These are phyloP conservation scores for Myxozyma kluyveri DNA, from an alignment of 805 yeast genomes.

Conservation along the genomic window DNA sequence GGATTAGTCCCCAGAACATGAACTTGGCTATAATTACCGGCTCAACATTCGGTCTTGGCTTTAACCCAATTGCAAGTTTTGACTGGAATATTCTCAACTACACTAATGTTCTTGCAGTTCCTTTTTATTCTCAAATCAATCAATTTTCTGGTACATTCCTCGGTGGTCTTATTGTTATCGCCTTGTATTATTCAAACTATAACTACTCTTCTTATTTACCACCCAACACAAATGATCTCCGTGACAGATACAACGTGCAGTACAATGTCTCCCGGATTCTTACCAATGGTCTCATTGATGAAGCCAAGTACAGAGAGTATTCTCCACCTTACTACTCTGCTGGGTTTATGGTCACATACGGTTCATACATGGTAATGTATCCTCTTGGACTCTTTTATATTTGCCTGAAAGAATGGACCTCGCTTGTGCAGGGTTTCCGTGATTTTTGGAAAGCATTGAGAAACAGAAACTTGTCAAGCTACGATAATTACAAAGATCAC, in stretches of 20 bases:
- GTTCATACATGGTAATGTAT: conserved; percentile 57
- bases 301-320: conserved; percentile 51
- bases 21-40: conserved; percentile 66
- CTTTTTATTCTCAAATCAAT: conserved; percentile 40
- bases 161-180: conserved; percentile 51
- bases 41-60: conserved; percentile 56
- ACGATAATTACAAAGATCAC: conserved; percentile 43
- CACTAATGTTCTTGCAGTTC: conserved; percentile 10
- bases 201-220: conserved; percentile 59
- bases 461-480: conserved; percentile 2
- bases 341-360: conserved; percentile 55
- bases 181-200: conserved; percentile 51
- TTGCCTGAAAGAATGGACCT: conserved; percentile 5
- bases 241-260: conserved; percentile 50
- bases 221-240: conserved; percentile 45
- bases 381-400: conserved; percentile 13
- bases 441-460: conserved; percentile 30
- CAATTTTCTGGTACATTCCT: conserved; percentile 46
- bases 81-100: conserved; percentile 65
- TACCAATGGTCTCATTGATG: conserved; percentile 46
- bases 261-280: conserved; percentile 55
- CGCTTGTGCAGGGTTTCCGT: background rate
- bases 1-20: conserved; percentile 58
- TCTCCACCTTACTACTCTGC: conserved; percentile 64
- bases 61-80: conserved; percentile 58